These are phyloP conservation scores for Silene noctiflora DNA, from an alignment of 179 eudicot genomes.

Conservation along the genomic window DNA sequence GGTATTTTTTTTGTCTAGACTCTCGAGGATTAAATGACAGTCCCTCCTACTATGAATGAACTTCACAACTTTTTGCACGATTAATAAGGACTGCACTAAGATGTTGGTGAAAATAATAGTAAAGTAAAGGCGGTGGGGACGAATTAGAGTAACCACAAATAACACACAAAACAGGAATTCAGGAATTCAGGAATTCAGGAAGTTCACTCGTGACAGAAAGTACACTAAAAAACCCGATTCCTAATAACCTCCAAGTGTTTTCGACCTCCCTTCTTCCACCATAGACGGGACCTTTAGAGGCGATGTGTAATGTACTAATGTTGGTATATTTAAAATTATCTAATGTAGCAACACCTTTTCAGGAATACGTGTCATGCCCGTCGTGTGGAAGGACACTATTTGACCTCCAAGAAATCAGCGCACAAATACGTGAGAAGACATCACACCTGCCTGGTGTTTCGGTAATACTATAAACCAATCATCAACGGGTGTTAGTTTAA, in stretches of 20 bases:
- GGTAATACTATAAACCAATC: conserved; percentile 42
- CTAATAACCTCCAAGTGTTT: not conserved
- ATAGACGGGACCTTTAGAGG: not conserved
- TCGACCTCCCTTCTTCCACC: not conserved
- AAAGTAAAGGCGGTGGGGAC: too few relatives aligned
- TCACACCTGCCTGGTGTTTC: conserved; percentile 99
- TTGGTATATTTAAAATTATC: not conserved
- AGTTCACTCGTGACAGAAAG: too few relatives aligned
- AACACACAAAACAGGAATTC: too few relatives aligned
- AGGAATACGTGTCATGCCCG: conserved; percentile 99
- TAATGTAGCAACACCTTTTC: conserved; percentile 16
- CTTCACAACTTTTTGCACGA: too few relatives aligned
- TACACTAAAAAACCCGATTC: not conserved
- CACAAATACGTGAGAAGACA: conserved; percentile 91
- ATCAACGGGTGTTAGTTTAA: conserved; percentile 12
- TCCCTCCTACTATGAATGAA: too few relatives aligned
- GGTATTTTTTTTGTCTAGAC: conserved; percentile 48
- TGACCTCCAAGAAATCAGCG: conserved; percentile 96
- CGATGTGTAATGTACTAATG: not conserved
- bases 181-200: too few relatives aligned
- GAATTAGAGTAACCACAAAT: too few relatives aligned
- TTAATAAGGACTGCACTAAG: too few relatives aligned
- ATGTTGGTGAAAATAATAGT: too few relatives aligned
- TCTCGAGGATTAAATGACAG: too few relatives aligned
- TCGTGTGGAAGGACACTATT: conserved; percentile 96